A percentile compares a stretch with the other conserved stretches of the same genome.
These are phyloP conservation scores for Vinca minor DNA, from an alignment of 257 asterid species.

Conservation along the genomic window DNA sequence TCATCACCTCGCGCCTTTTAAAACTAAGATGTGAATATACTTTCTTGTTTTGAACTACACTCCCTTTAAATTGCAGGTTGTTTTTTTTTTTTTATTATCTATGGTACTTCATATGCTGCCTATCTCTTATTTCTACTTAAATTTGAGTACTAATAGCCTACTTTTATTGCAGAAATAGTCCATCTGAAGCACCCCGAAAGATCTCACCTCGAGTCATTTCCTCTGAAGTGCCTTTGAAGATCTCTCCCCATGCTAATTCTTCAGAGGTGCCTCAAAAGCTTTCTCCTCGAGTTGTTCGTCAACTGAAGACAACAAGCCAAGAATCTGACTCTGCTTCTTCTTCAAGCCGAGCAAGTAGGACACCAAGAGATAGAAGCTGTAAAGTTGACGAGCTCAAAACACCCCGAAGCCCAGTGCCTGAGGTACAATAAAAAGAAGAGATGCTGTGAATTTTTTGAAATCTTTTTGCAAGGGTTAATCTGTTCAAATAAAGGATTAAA, in stretches of 20 bases:
- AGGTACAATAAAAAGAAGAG: conserved; percentile 31
- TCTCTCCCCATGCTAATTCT: conserved; percentile 31
- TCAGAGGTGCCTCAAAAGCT: conserved; percentile 25
- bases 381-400: conserved; percentile 45
- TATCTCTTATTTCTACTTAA: background rate
- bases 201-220: conserved; percentile 26
- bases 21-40: background rate
- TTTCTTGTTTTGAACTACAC: background rate
- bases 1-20: no score
- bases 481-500: no score
- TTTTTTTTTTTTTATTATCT: no score
- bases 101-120: background rate
- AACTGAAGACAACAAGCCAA: conserved; percentile 48
- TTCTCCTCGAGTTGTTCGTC: conserved; percentile 72
- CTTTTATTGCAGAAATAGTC: conserved; percentile 37
- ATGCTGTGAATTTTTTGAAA: background rate
- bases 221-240: conserved; percentile 21
- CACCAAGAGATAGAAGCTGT: conserved; percentile 55
- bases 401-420: conserved; percentile 50
- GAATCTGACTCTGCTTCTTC: conserved; percentile 52
- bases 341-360: conserved; percentile 34
- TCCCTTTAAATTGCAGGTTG: background rate
- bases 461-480: no score
- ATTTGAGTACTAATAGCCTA: background rate
- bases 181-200: conserved; percentile 38